Evolutionary conservation across 2,329 filamentous ascomycete genomes (phyloP).

Genomic region (Penicillium sp.): DNA sequence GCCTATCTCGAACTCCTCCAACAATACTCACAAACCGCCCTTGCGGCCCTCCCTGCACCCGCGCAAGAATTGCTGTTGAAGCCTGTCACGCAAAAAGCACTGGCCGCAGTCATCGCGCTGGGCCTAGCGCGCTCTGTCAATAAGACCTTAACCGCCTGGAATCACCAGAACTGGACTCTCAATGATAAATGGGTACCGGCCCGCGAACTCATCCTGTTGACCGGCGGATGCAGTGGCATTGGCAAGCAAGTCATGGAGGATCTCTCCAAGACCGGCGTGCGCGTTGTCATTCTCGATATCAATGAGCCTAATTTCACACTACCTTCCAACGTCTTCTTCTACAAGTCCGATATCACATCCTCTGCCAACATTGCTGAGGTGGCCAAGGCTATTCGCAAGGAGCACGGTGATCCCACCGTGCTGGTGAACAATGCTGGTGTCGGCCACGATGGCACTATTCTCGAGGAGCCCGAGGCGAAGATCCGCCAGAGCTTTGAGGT

Average conservation of each 20-base stretch:
- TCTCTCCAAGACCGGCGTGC: constrained; percentile 32
- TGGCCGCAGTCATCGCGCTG: constrained; percentile 28
- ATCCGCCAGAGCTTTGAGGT: constrained; percentile 57
- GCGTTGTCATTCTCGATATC: constrained; percentile 43
- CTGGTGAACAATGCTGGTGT: constrained; percentile 58
- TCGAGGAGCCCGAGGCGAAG: constrained; percentile 49
- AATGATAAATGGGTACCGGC: constrained; percentile 29
- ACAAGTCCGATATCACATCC: constrained; percentile 43
- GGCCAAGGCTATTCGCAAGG: constrained; percentile 43
- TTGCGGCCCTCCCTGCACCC: constrained; percentile 31
- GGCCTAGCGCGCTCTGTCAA: constrained; percentile 34
- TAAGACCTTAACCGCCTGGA: constrained; percentile 32
- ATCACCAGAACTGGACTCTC: constrained; percentile 36
- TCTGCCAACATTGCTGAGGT: constrained; percentile 35
- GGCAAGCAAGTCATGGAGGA: constrained; percentile 42
- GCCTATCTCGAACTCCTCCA: constrained; percentile 26
- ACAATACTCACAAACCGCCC: constrained; percentile 29
- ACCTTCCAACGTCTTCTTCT: constrained; percentile 41
- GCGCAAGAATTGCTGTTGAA: constrained; percentile 33
- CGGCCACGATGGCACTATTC: constrained; percentile 51
- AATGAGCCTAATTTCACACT: constrained; percentile 37
- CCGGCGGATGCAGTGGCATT: constrained; percentile 44
- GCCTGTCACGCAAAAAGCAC: constrained; percentile 33
- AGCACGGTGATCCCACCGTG: constrained; percentile 51
- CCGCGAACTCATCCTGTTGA: constrained; percentile 41